phyloP scores from a whole-genome alignment of 495 filamentous ascomycete species.

The Tuber umbilicatum region DNA sequence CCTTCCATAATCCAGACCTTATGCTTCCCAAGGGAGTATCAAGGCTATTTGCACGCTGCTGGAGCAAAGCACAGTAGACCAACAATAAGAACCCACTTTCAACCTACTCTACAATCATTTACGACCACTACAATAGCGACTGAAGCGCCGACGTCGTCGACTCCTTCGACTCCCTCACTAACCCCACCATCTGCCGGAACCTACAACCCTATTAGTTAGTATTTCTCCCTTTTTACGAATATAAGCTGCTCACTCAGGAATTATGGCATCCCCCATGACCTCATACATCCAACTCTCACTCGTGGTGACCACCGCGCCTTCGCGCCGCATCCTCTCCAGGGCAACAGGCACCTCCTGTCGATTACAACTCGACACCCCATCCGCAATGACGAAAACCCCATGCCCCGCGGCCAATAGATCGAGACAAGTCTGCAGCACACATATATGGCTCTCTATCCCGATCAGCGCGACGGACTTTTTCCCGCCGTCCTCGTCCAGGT shows the following conservation, averaged over 20 bases:
- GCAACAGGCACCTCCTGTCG: conserved; percentile 72
- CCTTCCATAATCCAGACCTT: background rate
- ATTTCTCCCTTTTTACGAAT: background rate
- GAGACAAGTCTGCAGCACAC: conserved; percentile 83
- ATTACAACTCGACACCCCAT: conserved; percentile 68
- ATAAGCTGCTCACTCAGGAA: conserved; percentile 52
- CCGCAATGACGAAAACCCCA: conserved; percentile 80
- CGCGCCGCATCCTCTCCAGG: conserved; percentile 63
- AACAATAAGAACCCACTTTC: background rate
- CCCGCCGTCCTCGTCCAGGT: conserved; percentile 22
- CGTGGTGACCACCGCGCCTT: conserved; percentile 73
- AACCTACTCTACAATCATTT: background rate
- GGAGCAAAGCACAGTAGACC: background rate
- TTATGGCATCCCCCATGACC: conserved; percentile 77
- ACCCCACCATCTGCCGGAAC: conserved; percentile 58
- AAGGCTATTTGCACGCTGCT: background rate
- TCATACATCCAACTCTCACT: conserved; percentile 93
- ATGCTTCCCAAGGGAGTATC: background rate
- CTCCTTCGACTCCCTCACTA: conserved; percentile 71
- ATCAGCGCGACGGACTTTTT: conserved; percentile 56
- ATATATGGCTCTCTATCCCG: conserved; percentile 92
- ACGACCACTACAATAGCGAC: conserved; percentile 46
- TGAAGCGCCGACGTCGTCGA: conserved; percentile 60
- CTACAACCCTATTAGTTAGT: conserved; percentile 14
- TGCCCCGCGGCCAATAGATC: conserved; percentile 70